phyloP scores from a whole-genome alignment of 768 basidiomycete species.

The Boletus tomentosulus region DNA sequence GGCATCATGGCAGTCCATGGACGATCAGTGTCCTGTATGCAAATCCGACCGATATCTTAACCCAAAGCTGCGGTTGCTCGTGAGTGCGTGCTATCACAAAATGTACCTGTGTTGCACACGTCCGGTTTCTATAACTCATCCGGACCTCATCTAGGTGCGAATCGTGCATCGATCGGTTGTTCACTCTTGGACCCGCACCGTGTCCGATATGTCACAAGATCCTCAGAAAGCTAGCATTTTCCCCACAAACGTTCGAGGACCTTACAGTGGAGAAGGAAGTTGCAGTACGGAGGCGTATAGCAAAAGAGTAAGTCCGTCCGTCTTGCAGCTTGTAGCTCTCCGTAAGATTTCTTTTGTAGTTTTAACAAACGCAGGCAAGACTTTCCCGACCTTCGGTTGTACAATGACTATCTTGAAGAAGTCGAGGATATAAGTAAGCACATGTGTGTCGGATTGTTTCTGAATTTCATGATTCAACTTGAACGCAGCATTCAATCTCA shows the following conservation, averaged over 20 bases:
- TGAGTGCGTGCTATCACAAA: conserved; percentile 98
- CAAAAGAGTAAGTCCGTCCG: conserved; percentile 65
- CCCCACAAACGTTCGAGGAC: conserved; percentile 92
- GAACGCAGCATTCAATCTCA: conserved; percentile 83
- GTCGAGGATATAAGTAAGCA: conserved; percentile 84
- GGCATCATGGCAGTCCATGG: conserved; percentile 56
- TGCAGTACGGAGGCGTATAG: conserved; percentile 78
- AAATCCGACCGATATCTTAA: conserved; percentile 95
- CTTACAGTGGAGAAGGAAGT: conserved; percentile 93
- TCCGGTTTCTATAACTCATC: conserved; percentile 8
- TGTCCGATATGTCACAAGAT: conserved; percentile 91
- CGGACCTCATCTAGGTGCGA: conserved; percentile 70
- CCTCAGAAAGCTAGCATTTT: conserved; percentile 90
- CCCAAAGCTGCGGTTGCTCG: conserved; percentile 87
- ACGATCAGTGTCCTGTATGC: conserved; percentile 96
- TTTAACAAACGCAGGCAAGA: conserved; percentile 95
- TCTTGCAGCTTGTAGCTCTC: not conserved
- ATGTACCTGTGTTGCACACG: conserved; percentile 52
- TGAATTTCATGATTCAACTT: not conserved
- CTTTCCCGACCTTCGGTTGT: conserved; percentile 71
- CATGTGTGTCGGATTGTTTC: not conserved
- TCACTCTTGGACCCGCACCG: conserved; percentile 92
- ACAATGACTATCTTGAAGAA: conserved; percentile 95
- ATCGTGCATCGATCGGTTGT: conserved; percentile 94
- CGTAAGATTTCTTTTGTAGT: conserved; percentile 37